Evolutionary conservation across 2,329 filamentous ascomycete genomes (phyloP), one percentile per base, ranked within the genome.

Genomic region (Aureobasidium sp.): DNA sequence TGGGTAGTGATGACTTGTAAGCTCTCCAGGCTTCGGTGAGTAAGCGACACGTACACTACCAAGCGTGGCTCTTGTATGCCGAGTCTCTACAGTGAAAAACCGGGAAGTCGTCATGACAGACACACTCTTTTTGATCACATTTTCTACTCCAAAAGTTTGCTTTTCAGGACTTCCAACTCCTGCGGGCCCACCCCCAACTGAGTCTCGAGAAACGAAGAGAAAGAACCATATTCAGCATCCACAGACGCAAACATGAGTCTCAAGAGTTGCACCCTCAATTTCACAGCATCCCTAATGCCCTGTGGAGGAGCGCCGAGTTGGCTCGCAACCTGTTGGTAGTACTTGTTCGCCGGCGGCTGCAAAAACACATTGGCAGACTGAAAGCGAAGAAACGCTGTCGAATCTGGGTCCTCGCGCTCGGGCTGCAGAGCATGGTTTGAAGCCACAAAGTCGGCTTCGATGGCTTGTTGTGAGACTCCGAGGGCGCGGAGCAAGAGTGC

Each of bases 101-200:
- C n/a, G n/a, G n/a, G n/a, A n/a, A n/a, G n/a, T n/a, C n/a, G n/a
- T n/a, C n/a, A n/a, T n/a, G n/a, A n/a, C n/a, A n/a, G n/a, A n/a
- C n/a, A n/a, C n/a, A 31, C 29, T 9, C 5, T 31, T 9, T 31
- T 31, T 31, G 5, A 31, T 31, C 29, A 31, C 9, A 31, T 7
- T 31, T 22, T 7, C 41, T 42, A 42, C 11, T 8, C 7, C 22
- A 47, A 15, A 15, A 47, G 15, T 47, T 6, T 29, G 2, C 22
- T 12, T 31, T 17, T 48, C 14, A 48, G 14, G n/a, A 29, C 29
- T 17, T 48, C 78, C 76, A 45, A 79, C 78, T 5, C 76, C 69
- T 63, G 2, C 25, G 15, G 25, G 14, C 44, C 44, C 14, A 48
- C 25, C 11, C 44, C 44, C 25, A 48, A 31, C 25, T 48, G 44